phyloP scores from a whole-genome alignment of 306 rosid genomes.

The Lagenaria siceraria region DNA sequence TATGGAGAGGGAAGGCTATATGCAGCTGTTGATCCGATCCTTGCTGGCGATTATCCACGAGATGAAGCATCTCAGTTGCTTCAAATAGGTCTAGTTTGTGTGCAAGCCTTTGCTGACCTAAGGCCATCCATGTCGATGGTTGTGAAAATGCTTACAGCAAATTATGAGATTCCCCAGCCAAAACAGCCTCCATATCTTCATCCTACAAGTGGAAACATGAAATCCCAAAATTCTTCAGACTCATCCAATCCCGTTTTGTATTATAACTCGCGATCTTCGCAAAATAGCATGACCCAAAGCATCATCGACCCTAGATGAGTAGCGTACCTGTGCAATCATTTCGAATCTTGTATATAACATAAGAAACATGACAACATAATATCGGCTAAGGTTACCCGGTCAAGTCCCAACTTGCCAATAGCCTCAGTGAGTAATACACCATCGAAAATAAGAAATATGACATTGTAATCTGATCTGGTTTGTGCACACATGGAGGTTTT shows the following conservation, averaged over 20 bases:
- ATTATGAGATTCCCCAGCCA: conserved; percentile 29
- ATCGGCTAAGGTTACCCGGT: background rate
- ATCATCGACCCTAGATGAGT: conserved; percentile 28
- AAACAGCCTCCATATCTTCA: conserved; percentile 36
- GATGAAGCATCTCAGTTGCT: conserved; percentile 29
- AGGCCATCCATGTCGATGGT: conserved; percentile 38
- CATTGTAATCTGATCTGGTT: background rate
- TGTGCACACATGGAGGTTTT: background rate
- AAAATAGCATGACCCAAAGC: conserved; percentile 25
- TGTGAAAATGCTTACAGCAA: conserved; percentile 26
- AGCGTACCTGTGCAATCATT: background rate
- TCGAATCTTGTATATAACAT: background rate
- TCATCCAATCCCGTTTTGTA: background rate
- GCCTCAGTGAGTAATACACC: background rate
- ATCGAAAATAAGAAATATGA: background rate
- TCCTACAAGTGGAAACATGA: conserved; percentile 8
- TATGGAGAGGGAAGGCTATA: conserved; percentile 20
- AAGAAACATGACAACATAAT: background rate
- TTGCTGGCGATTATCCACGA: conserved; percentile 16
- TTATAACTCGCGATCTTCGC: conserved; percentile 17
- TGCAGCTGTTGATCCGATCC: conserved; percentile 26
- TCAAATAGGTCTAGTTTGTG: conserved; percentile 39
- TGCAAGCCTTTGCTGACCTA: conserved; percentile 43
- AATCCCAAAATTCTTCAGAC: background rate
- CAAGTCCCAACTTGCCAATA: too few relatives aligned